These are phyloP conservation scores for Boletellus emodensis DNA, from an alignment of 768 basidiomycete species.

Conservation along the genomic window DNA sequence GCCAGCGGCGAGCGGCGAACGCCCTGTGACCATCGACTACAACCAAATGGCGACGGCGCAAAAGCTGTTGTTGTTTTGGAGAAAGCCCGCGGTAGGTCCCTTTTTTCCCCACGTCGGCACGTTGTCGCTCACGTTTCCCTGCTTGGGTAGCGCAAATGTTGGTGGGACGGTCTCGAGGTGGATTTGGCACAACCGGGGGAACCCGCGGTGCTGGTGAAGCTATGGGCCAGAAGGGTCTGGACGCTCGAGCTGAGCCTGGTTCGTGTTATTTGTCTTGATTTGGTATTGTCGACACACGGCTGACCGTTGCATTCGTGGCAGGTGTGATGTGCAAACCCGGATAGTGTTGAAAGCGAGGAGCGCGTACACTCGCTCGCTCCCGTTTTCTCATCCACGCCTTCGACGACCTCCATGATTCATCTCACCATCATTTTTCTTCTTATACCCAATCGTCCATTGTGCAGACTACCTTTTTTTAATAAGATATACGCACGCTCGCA, in stretches of 20 bases:
- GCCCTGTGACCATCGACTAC: slow-evolving; percentile 79
- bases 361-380: too few relatives aligned
- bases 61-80: slow-evolving; percentile 95
- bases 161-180: slow-evolving; percentile 98
- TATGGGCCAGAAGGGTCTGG: slow-evolving; percentile 98
- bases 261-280: slow-evolving; percentile 14
- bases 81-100: slow-evolving; percentile 92
- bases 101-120: not conserved
- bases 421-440: not conserved
- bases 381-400: not conserved
- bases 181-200: slow-evolving; percentile 63
- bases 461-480: slow-evolving; percentile 23
- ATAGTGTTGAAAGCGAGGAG: too few relatives aligned
- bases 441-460: slow-evolving; percentile 26
- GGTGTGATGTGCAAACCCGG: too few relatives aligned
- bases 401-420: too few relatives aligned
- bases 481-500: slow-evolving; percentile 22
- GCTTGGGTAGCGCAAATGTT: slow-evolving; percentile 81
- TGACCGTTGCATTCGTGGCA: too few relatives aligned
- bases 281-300: not conserved
- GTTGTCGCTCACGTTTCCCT: not conserved
- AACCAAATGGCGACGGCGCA: slow-evolving; percentile 96
- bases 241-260: slow-evolving; percentile 96
- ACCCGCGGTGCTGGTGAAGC: slow-evolving; percentile 62
- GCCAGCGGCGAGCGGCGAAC: slow-evolving; percentile 49